A percentile compares a stretch with the other conserved stretches of the same genome.
Conservation (phyloP, 495 filamentous ascomycete species). For the Aspergillus conjunctus region DNA sequence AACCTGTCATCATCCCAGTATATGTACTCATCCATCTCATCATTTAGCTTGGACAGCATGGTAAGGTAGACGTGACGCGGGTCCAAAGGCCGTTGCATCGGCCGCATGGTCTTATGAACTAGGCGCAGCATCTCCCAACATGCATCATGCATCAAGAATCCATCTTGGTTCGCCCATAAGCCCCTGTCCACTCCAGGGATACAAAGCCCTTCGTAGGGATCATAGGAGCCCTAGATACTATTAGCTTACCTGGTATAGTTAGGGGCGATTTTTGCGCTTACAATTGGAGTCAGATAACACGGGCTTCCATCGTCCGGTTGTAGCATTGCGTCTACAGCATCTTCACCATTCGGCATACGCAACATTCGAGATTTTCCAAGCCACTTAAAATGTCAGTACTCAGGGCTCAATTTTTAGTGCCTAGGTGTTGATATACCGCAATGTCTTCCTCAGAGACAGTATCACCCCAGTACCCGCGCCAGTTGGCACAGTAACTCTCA, state of each 20-base stretch:
- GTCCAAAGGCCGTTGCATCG: background rate
- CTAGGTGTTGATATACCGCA: background rate
- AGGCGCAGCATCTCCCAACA: constrained; percentile 6
- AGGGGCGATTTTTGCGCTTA: background rate
- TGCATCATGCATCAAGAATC: constrained; percentile 4
- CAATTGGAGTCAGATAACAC: background rate
- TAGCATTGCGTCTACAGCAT: background rate
- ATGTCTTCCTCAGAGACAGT: background rate
- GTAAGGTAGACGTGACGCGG: background rate
- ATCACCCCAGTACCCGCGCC: constrained; percentile 10
- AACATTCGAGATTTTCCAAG: background rate
- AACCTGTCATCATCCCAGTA: constrained; percentile 8
- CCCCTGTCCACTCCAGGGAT: background rate
- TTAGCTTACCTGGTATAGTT: background rate
- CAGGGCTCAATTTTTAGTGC: background rate
- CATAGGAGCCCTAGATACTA: constrained; percentile 7
- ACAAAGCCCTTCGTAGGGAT: background rate
- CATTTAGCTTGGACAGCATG: background rate
- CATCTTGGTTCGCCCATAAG: constrained; percentile 4
- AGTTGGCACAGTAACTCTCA: background rate
- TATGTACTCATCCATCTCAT: background rate
- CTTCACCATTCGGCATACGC: background rate
- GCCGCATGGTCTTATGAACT: background rate
- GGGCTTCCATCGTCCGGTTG: background rate
- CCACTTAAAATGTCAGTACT: constrained; percentile 6